Conservation (phyloP, 345 rosid genomes). For the Boechera stricta region DNA sequence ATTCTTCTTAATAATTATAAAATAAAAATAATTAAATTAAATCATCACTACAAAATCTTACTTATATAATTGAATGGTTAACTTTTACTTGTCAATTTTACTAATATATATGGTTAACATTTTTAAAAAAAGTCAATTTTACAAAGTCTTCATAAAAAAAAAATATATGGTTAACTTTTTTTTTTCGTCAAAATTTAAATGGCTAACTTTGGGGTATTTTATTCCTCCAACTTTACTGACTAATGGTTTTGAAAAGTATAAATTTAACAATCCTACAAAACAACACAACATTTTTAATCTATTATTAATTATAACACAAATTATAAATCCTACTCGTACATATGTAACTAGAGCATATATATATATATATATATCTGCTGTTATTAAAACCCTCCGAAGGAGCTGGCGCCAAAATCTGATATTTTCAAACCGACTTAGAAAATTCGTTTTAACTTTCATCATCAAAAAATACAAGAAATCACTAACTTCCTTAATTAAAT, state of each 20-base stretch:
- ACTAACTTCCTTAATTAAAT: no score
- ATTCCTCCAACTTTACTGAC: background rate
- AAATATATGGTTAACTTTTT: no score
- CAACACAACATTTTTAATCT: background rate
- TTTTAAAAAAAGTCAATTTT: no score
- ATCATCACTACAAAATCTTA: background rate
- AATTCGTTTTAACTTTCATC: background rate
- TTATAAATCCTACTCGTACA: background rate
- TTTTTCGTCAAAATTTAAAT: background rate
- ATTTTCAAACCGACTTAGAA: constrained; percentile 50
- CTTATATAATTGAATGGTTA: background rate
- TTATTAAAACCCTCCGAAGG: constrained; percentile 52
- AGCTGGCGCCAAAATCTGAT: constrained; percentile 74
- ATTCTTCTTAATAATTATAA: background rate
- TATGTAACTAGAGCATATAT: constrained; percentile 4
- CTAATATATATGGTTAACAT: background rate
- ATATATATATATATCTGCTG: background rate
- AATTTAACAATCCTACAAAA: background rate
- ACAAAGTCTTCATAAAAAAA: no score
- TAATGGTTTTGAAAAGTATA: background rate
- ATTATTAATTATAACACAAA: background rate
- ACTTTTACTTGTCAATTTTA: no score
- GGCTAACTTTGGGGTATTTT: background rate
- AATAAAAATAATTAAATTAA: background rate
- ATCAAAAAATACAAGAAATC: background rate